phyloP scores from a whole-genome alignment of 345 rosid species.

The Trapa incisa region DNA sequence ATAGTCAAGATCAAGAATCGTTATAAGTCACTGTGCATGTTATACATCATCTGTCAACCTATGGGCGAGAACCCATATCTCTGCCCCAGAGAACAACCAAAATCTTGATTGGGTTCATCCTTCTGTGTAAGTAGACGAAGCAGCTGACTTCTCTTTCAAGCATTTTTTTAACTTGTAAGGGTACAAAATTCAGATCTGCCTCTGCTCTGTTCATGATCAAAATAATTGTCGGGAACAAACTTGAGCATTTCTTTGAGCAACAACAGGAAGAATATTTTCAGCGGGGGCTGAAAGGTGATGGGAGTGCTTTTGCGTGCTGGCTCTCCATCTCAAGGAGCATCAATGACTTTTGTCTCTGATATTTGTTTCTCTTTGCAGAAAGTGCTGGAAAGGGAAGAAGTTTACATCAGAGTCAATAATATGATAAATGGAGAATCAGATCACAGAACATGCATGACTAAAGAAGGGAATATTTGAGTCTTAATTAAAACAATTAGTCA shows the following conservation, averaged over 20 bases:
- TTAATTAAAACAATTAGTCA: too few species aligned
- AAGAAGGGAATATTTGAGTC: too few species aligned
- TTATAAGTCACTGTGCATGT: background rate
- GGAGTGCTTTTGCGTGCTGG: constrained; percentile 81
- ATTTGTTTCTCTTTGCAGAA: constrained; percentile 79
- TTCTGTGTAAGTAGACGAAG: constrained; percentile 7
- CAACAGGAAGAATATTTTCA: constrained; percentile 11
- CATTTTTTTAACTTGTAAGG: background rate
- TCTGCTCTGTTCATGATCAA: background rate
- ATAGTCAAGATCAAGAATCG: too few species aligned
- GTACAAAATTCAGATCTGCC: background rate
- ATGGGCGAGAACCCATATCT: constrained; percentile 12
- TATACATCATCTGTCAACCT: constrained; percentile 7
- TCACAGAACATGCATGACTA: too few species aligned
- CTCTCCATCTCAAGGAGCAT: constrained; percentile 94
- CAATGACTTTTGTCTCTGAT: constrained; percentile 86
- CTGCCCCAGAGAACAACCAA: constrained; percentile 17
- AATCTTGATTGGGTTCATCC: constrained; percentile 8
- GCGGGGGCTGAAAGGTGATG: constrained; percentile 60
- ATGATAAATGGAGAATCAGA: background rate
- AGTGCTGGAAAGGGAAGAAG: constrained; percentile 33
- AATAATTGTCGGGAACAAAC: background rate
- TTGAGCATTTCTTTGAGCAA: background rate
- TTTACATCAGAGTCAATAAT: background rate
- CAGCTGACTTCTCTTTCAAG: constrained; percentile 10